phyloP scores from a whole-genome alignment of 2,329 filamentous ascomycete species.

The Ceratocystis huliohia region DNA sequence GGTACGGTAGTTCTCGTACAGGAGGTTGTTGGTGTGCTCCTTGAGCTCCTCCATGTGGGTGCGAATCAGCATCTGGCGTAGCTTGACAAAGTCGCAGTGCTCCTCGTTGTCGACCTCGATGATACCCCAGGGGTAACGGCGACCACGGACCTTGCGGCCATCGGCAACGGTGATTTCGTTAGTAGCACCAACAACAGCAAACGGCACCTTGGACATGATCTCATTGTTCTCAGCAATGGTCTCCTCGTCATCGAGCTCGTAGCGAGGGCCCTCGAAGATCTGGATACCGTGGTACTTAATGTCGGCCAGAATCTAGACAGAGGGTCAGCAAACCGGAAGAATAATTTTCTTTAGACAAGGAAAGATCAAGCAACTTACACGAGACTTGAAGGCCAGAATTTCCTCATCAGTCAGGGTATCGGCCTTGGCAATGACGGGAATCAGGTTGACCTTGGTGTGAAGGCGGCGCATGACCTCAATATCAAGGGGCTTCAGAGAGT shows the following conservation, averaged over 20 bases:
- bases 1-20: slow-evolving; percentile 99
- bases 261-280: slow-evolving; percentile 96
- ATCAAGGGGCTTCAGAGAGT: slow-evolving; percentile 95
- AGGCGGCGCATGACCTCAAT: slow-evolving; percentile 99
- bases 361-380: slow-evolving; percentile 49
- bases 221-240: slow-evolving; percentile 99
- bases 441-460: slow-evolving; percentile 99
- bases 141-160: slow-evolving; percentile 89
- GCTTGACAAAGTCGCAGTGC: slow-evolving; percentile 99
- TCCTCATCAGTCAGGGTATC: slow-evolving; percentile 97
- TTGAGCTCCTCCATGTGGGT: slow-evolving; percentile 99
- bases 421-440: slow-evolving; percentile 96
- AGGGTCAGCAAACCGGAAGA: neutral
- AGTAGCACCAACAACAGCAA: slow-evolving; percentile 94
- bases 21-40: slow-evolving; percentile 97
- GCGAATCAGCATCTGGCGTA: slow-evolving; percentile 98
- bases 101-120: slow-evolving; percentile 99
- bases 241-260: slow-evolving; percentile 98
- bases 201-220: slow-evolving; percentile 99
- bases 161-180: slow-evolving; percentile 83
- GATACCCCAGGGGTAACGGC: slow-evolving; percentile 93
- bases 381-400: slow-evolving; percentile 84
- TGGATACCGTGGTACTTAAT: slow-evolving; percentile 96
- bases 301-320: slow-evolving; percentile 73
- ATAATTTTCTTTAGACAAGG: neutral